A percentile compares a stretch with the other conserved stretches of the same genome.
Evolutionary conservation across 129 eudicot species (phyloP).

Genomic region (Helianthus tuberosus): DNA sequence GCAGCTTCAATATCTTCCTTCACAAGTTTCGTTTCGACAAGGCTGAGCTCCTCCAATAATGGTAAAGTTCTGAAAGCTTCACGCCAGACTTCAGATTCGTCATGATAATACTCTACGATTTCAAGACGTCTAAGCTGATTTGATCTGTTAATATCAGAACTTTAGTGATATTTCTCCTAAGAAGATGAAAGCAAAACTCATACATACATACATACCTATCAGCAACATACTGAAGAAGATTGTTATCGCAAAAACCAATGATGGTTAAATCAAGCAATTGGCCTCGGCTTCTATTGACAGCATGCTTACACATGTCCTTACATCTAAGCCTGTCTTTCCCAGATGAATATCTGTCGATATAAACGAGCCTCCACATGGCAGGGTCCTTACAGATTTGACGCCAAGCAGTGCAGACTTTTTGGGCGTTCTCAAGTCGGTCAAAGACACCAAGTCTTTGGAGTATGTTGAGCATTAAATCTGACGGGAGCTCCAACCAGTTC

Average conservation of each 20-base stretch:
- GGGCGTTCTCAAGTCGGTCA: background rate
- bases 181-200: background rate
- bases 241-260: background rate
- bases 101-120: background rate
- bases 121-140: conserved; percentile 7
- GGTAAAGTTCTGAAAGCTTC: background rate
- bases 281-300: conserved; percentile 7
- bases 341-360: background rate
- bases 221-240: conserved; percentile 1
- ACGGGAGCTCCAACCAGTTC: conserved; percentile 12
- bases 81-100: background rate
- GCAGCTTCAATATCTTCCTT: background rate
- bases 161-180: background rate
- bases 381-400: conserved; percentile 1
- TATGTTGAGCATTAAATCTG: background rate
- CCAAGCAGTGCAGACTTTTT: conserved; percentile 6
- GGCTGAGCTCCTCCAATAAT: conserved; percentile 3
- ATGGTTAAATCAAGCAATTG: background rate
- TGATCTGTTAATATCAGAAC: background rate
- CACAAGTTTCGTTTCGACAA: background rate
- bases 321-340: background rate
- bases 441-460: background rate
- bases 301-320: background rate
- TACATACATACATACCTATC: background rate
- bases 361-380: background rate